Evolutionary conservation across 1,284 basidiomycete genomes (phyloP), one percentile per base, ranked within the genome.

Genomic region (Lignosus rhinocerotis): DNA sequence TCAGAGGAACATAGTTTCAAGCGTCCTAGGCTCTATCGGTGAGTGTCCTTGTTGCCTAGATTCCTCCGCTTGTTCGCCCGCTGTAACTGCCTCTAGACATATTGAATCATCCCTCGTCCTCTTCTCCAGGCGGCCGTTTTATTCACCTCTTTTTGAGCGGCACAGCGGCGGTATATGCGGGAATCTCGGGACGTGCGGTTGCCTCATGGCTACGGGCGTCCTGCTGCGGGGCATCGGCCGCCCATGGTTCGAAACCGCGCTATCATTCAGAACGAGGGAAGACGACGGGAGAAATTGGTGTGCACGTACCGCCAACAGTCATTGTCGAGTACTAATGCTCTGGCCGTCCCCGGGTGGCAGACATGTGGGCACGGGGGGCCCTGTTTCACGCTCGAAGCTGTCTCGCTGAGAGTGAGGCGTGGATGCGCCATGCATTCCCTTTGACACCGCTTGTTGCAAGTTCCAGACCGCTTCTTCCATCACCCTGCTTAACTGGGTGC

Each of bases 201-300:
- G 50, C 51, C 56, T 57, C 56, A n/a, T 48, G 56, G 56, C 21
- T 57, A 52, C 32, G 45, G 16, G 56, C 55, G 50, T 57, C 45
- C 50, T 36, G 50, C 50, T 39, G 56, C 44, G 45, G 49, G 30
- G 30, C 44, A 8, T 7, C 12, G 19, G 36, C 19, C 14, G 36
- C 21, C 16, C 48, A 25, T 2, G 19, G 12, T 21, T 12, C 36
- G 12, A 12, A 36, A 36, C 7, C 16, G 47, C 32, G 32, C 32
- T 21, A 11, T 36, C 33, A 49, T 36, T 14, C 43, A 43, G 41
- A n/a, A 7, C 21, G 32, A 34, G 21, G n/a, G 32, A 34, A 36
- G 30, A 3, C 33, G 32, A 21, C 32, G 32, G n/a, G 16, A 31
- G 16, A 45, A 14, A 17, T 34, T 9, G 32, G 48, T 38, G 39